Evolutionary conservation across 345 rosid genomes (phyloP), one percentile per base, ranked within the genome.

Genomic region (Arabidopsis arenosa): DNA sequence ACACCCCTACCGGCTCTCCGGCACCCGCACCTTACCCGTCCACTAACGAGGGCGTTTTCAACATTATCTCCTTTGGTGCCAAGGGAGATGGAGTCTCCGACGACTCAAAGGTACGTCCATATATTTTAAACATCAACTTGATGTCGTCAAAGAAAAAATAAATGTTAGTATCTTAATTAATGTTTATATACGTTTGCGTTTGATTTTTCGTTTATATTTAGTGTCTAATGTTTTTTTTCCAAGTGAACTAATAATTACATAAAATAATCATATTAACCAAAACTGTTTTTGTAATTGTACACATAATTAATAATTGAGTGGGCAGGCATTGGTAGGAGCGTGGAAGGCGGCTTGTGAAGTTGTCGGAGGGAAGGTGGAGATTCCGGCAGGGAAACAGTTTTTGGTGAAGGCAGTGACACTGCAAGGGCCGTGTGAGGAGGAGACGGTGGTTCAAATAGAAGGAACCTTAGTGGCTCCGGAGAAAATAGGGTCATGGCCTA

Each of bases 391-490:
- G 2, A 78, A 52, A 66, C 28, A 41, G 51, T 78, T 66, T 66
- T 5, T 78, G 77, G 65, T 78, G 69, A 78, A 78, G 74, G 14
- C 81, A 13, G 77, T 78, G 70, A 66, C 77, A 10, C 33, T 78
- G 6, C 63, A 66, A 72, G 81, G 81, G 37, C 74, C 81, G 18
- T 78, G 81, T 70, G 66, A 66, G 58, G 73, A 33, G 21, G 72
- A 78, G 18, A 66, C 67, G 9, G 10, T 78, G 26, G 5, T 78
- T 78, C 93, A 93, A 87, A 79, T 93, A 45, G 91, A 93, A 76
- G 98, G 98, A 75, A 85, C 60, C 56, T 67, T 93, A 18, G 71
- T 85, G 54, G 96, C 96, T 66, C 96, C 93, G 14, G 83, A 82
- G 36, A 78, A 80, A 49, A 81, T 86, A 43, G 83, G 89, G 49